Evolutionary conservation across 495 filamentous ascomycete species (phyloP).

Genomic region (Podospora fimiseda): DNA sequence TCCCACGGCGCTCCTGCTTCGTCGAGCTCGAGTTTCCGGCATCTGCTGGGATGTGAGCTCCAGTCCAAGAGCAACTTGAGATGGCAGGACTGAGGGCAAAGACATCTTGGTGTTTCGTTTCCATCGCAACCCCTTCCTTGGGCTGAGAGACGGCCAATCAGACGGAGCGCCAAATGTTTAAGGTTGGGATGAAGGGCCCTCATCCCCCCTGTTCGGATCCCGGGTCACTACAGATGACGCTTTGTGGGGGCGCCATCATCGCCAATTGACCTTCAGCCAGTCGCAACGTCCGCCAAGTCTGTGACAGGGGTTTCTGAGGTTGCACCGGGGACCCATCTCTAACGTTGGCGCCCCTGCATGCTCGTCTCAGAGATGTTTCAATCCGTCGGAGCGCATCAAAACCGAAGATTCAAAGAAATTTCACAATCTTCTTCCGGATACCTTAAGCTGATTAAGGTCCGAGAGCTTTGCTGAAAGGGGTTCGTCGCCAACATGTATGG

Average conservation of each 20-base stretch:
- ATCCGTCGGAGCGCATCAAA: slow-evolving; percentile 23
- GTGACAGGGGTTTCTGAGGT: slow-evolving; percentile 12
- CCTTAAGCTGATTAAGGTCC: not conserved
- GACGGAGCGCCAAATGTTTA: slow-evolving; percentile 17
- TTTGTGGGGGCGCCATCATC: slow-evolving; percentile 5
- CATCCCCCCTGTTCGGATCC: slow-evolving; percentile 22
- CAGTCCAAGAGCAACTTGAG: slow-evolving; percentile 7
- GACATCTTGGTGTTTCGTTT: slow-evolving; percentile 21
- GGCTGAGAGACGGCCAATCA: slow-evolving; percentile 27
- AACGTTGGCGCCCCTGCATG: slow-evolving; percentile 25
- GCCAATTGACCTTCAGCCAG: too few species aligned
- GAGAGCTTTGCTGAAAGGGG: not conserved
- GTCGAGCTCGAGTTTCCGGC: slow-evolving; percentile 4
- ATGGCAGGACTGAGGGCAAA: slow-evolving; percentile 15
- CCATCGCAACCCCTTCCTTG: slow-evolving; percentile 7
- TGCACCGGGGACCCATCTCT: slow-evolving; percentile 17
- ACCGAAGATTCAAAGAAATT: slow-evolving; percentile 12
- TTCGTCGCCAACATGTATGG: too few species aligned
- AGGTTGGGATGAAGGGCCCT: slow-evolving; percentile 32
- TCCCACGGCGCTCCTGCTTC: not conserved
- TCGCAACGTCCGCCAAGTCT: slow-evolving; percentile 19
- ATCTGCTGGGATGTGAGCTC: not conserved
- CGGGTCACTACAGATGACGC: slow-evolving; percentile 10
- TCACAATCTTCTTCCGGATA: slow-evolving; percentile 13
- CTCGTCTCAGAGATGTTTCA: slow-evolving; percentile 32